These are phyloP conservation scores for Gymnopilus junonius DNA, from an alignment of 768 basidiomycete species.

Conservation along the genomic window DNA sequence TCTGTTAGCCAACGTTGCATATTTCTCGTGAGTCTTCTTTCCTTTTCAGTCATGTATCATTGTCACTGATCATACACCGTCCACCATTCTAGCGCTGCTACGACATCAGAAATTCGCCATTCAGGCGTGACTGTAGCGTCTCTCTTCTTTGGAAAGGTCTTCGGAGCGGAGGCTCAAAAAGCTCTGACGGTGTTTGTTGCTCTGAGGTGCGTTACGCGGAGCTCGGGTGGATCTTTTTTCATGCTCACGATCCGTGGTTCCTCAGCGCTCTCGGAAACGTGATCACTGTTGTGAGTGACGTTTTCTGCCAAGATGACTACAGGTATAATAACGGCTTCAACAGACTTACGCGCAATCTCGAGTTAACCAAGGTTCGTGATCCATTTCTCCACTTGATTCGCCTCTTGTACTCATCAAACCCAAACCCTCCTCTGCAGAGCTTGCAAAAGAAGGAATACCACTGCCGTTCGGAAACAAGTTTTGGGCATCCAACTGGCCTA, in stretches of 20 bases:
- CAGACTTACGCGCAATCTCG: conserved; percentile 56
- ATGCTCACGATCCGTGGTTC: not conserved
- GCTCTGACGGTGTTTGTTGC: conserved; percentile 63
- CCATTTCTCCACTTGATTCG: not conserved
- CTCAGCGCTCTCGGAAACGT: conserved; percentile 30
- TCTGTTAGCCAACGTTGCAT: conserved; percentile 60
- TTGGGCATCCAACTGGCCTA: conserved; percentile 69
- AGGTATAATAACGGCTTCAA: not conserved
- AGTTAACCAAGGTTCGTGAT: conserved; percentile 50
- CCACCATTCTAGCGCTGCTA: conserved; percentile 36
- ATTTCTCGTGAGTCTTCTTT: conserved; percentile 42
- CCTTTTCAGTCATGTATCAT: not conserved
- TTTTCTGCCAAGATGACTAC: no score
- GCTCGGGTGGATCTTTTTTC: no score
- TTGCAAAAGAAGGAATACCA: conserved; percentile 67
- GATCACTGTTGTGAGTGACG: conserved; percentile 27
- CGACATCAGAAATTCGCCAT: conserved; percentile 51
- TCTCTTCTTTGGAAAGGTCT: conserved; percentile 63
- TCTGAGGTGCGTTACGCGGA: conserved; percentile 47
- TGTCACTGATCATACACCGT: not conserved
- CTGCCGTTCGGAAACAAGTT: conserved; percentile 61
- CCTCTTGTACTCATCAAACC: not conserved
- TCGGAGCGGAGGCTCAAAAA: conserved; percentile 54
- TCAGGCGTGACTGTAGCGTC: conserved; percentile 62
- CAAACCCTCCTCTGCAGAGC: conserved; percentile 36